Base-by-base conservation (phyloP, 345 rosid genomes). In the Aquilaria sinensis region DNA sequence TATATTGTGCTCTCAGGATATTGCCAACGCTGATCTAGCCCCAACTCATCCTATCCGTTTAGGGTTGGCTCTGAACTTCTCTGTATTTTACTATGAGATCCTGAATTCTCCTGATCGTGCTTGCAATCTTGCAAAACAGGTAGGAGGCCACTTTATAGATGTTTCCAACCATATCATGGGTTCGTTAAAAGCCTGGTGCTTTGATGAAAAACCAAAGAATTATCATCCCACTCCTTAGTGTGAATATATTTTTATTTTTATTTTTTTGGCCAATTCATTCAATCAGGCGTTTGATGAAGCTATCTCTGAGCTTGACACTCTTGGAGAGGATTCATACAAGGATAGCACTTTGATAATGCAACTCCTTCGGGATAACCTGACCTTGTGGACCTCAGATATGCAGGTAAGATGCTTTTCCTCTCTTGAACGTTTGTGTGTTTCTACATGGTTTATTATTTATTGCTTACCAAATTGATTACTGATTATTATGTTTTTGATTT, bases 51-150 rank as follows among this genome's bases (percentile, higher is more conserved):
- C 91, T 32, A 82, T 85, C 56, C 78, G 91, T 61, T 74, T 85
- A 50, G 91, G 91, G 56, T 60, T 85, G 58, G 91, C 91, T 23
- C 76, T 85, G 49, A 85, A 85, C 74, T 85, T 85, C 78, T 85
- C 90, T 0, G 90, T 85, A 64, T 85, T 85, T 70, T 85, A 85
- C 74, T 85, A 85, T 32, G 87, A 85, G 81, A 85, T 85, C 58
- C 74, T 85, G 72, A 85, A 82, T 53, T 85, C 90, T 56, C 80
- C 90, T 1, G 90, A 85, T 67, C 82, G 76, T 61, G 90, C 90
- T 67, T 85, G 90, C 71, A 85, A 67, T 72, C 85, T 85, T 75
- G 90, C 90, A 57, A 85, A 85, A 73, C 87, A 85, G 87, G 90
- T 85, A 46, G 32, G 56, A 49, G 34, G 32, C 12, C 5, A 2